Base-by-base conservation (phyloP, 139 green algal genomes). In the Chlorella sorokiniana region DNA sequence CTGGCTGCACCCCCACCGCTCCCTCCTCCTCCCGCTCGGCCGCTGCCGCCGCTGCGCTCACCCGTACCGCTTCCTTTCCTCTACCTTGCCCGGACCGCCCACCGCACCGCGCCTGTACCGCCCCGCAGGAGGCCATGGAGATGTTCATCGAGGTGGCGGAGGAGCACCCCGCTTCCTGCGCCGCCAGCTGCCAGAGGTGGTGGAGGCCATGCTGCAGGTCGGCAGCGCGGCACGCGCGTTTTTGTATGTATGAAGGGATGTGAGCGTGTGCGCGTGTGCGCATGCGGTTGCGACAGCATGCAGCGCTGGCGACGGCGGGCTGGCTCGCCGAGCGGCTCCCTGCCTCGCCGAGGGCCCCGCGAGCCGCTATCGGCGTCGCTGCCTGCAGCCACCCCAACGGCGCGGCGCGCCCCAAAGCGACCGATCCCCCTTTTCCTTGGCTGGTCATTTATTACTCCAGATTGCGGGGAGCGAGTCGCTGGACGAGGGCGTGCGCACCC, bases 101-200 rank as follows among this genome's bases (percentile, higher is more conserved):
- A 37, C 9, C 67, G 1, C 22, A 20, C 20, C 25, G 40, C 65
- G 1, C 11, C 3, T 22, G n/a, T 22, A 22, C 4, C 22, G 23
- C 1, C 0, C 25, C 52, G 92, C 95, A 98, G 86, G 90, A 97
- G 41, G 93, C 93, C 52, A 88, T 99, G 5, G 95, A 97, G 88
- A 88, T 94, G 89, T 93, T 99, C 83, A 98, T 99, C 48, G 94
- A 98, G 87, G 84, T 96, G 31, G 97, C 94, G 16, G 97, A 97
- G 74, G 84, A 84, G 37, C 90, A 98, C 76, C 96, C 97, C 90
- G 92, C 52, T 99, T 99, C 85, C 70, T 99, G 83, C 87, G 95
- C 16, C 90, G 86, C 31, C 90, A 98, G 75, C 89, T 99, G 63
- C 69, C 71, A 11, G 87, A 95, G 35, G 85, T 98, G 61, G 88